Percentiles rank a stretch among this genome's conserved stretches.
Conservation (phyloP, 768 basidiomycete species). For the Pisolithus albus region DNA sequence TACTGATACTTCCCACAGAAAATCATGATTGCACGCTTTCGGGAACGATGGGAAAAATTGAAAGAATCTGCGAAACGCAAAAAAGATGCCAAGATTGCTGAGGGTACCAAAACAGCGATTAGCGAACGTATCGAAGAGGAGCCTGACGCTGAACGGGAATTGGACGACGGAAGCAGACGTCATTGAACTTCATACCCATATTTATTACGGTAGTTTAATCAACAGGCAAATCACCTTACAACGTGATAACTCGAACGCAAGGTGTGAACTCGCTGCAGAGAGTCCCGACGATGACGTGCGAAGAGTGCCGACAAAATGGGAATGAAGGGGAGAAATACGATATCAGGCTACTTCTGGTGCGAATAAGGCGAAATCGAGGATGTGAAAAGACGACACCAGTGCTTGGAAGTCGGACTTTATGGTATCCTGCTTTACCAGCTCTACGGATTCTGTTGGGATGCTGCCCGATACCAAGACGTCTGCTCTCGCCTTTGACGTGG, state of each 20-base stretch:
- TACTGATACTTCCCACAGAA: slow-evolving; percentile 42
- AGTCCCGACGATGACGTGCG: too few species aligned
- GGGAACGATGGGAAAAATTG: slow-evolving; percentile 84
- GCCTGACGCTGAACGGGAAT: slow-evolving; percentile 58
- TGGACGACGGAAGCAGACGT: slow-evolving; percentile 23
- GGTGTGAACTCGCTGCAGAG: too few species aligned
- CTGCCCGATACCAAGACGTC: slow-evolving; percentile 87
- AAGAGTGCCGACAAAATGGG: too few species aligned
- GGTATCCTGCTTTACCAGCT: slow-evolving; percentile 32
- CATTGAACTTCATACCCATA: background rate
- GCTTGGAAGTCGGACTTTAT: slow-evolving; percentile 42
- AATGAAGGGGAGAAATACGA: too few species aligned
- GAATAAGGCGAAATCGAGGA: slow-evolving; percentile 49
- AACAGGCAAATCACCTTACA: too few species aligned
- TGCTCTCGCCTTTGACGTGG: slow-evolving; percentile 44
- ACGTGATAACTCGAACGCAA: too few species aligned
- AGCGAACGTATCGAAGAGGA: slow-evolving; percentile 67
- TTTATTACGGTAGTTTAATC: too few species aligned
- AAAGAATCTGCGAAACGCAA: slow-evolving; percentile 85
- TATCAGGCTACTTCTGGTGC: too few species aligned
- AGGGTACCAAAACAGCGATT: slow-evolving; percentile 37
- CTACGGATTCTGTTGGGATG: slow-evolving; percentile 47
- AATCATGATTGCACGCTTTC: slow-evolving; percentile 75
- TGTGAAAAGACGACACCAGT: slow-evolving; percentile 53
- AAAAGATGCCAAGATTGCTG: slow-evolving; percentile 61